Evolutionary conservation across 495 filamentous ascomycete species (phyloP).

Genomic region (Rhizodiscina lignyota): DNA sequence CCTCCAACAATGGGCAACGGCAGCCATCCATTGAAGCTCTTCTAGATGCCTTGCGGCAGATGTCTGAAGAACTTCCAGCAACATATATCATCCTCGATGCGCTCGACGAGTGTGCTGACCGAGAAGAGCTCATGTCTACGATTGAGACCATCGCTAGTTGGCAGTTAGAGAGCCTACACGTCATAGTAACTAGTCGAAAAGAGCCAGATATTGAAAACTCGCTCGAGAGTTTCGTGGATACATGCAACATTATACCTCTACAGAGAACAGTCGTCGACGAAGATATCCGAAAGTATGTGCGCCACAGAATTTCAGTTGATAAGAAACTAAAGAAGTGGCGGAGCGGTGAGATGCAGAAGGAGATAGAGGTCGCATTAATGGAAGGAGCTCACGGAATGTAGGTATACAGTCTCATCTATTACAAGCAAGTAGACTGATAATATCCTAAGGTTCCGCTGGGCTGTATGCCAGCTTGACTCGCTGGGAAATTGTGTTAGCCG

Average conservation of each 20-base stretch:
- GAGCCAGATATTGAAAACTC: slow-evolving; percentile 9
- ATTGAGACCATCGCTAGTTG: slow-evolving; percentile 4
- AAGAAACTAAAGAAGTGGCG: slow-evolving; percentile 5
- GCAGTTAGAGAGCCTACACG: slow-evolving; percentile 5
- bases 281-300: slow-evolving; percentile 11
- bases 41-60: slow-evolving; percentile 2
- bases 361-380: slow-evolving; percentile 6
- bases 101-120: slow-evolving; percentile 9
- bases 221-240: slow-evolving; percentile 1
- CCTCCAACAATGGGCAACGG: slow-evolving; percentile 3
- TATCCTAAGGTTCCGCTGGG: slow-evolving; percentile 16
- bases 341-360: slow-evolving; percentile 1
- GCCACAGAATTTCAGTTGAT: slow-evolving; percentile 4
- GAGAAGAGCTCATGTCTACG: slow-evolving; percentile 4
- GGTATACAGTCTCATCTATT: slow-evolving; percentile 1
- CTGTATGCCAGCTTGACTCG: slow-evolving; percentile 12
- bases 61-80: slow-evolving; percentile 1
- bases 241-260: slow-evolving; percentile 3
- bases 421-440: neutral
- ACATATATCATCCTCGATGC: slow-evolving; percentile 12
- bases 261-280: slow-evolving; percentile 7
- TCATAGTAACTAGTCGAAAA: slow-evolving; percentile 10
- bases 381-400: slow-evolving; percentile 9
- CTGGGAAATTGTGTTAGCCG: slow-evolving; percentile 6
- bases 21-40: slow-evolving; percentile 7